phyloP scores from a whole-genome alignment of 495 filamentous ascomycete genomes.

The Trichoderma asperelloides region DNA sequence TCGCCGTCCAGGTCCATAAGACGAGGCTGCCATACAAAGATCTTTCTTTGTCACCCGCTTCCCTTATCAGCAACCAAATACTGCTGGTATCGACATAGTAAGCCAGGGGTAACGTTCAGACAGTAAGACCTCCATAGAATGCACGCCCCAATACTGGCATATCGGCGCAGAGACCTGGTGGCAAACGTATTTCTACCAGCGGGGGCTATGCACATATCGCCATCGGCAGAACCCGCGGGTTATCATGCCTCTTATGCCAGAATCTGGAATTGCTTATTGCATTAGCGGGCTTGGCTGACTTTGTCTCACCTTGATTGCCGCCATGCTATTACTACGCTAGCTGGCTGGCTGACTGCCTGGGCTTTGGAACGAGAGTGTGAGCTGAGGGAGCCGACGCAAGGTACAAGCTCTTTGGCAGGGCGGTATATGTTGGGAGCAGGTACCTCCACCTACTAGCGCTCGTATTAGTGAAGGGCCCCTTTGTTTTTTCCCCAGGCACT shows the following conservation, averaged over 20 bases:
- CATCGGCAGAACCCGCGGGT: neutral
- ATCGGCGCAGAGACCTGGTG: neutral
- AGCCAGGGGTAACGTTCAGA: neutral
- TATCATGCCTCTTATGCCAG: slow-evolving; percentile 1
- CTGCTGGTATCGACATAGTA: neutral
- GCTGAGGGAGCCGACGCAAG: neutral
- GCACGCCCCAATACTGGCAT: neutral
- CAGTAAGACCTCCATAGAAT: neutral
- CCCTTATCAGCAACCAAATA: neutral
- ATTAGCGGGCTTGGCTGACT: neutral
- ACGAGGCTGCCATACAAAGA: neutral
- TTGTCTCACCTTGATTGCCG: neutral
- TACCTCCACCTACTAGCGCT: neutral
- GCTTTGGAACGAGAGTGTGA: neutral
- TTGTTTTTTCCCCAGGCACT: neutral
- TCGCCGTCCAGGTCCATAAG: neutral
- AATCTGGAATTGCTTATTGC: neutral
- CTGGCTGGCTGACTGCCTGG: neutral
- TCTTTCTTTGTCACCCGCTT: neutral
- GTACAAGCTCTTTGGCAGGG: neutral
- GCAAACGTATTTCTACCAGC: neutral
- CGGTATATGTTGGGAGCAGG: neutral
- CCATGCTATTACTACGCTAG: neutral
- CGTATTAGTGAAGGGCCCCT: neutral
- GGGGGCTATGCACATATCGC: neutral